Evolutionary conservation across 2,329 filamentous ascomycete genomes (phyloP).

Genomic region (Verticillium tricorpus): DNA sequence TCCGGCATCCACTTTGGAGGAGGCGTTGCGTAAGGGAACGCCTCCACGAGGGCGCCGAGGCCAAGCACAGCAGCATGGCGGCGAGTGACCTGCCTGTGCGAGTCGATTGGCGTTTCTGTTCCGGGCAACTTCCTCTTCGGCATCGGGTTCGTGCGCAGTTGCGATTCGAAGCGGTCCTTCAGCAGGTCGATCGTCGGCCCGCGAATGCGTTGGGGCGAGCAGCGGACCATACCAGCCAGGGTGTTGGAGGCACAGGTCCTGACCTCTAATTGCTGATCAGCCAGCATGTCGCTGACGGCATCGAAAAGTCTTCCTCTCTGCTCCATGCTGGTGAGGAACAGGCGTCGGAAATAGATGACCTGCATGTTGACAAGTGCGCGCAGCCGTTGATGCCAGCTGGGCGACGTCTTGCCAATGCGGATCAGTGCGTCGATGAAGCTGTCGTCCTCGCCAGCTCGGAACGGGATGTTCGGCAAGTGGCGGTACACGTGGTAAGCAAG

Average conservation of each 20-base stretch:
- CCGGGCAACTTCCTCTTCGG: conserved; percentile 65
- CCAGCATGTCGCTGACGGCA: conserved; percentile 93
- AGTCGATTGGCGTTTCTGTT: conserved; percentile 65
- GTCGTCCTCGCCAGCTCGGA: conserved; percentile 78
- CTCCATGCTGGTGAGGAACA: conserved; percentile 74
- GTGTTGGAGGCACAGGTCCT: conserved; percentile 89
- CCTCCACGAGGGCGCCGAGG: conserved; percentile 84
- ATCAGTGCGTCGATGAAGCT: conserved; percentile 83
- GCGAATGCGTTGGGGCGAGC: conserved; percentile 78
- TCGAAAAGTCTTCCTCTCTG: conserved; percentile 81
- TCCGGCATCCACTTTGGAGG: conserved; percentile 93
- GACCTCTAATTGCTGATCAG: conserved; percentile 88
- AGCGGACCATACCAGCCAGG: conserved; percentile 95
- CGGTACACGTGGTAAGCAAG: conserved; percentile 96
- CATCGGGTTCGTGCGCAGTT: conserved; percentile 79
- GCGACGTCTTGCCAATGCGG: conserved; percentile 76
- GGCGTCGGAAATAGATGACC: conserved; percentile 92
- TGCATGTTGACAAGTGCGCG: conserved; percentile 97
- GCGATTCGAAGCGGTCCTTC: conserved; percentile 72
- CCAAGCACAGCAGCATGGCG: conserved; percentile 90
- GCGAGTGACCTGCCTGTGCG: conserved; percentile 72
- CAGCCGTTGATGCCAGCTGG: conserved; percentile 93
- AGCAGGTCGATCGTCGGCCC: conserved; percentile 71
- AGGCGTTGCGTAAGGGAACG: conserved; percentile 92
- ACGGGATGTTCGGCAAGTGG: conserved; percentile 91